Percentiles rank a stretch among this genome's conserved stretches.
Conservation (phyloP, 1,284 basidiomycete species). For the Malassezia japonica region DNA sequence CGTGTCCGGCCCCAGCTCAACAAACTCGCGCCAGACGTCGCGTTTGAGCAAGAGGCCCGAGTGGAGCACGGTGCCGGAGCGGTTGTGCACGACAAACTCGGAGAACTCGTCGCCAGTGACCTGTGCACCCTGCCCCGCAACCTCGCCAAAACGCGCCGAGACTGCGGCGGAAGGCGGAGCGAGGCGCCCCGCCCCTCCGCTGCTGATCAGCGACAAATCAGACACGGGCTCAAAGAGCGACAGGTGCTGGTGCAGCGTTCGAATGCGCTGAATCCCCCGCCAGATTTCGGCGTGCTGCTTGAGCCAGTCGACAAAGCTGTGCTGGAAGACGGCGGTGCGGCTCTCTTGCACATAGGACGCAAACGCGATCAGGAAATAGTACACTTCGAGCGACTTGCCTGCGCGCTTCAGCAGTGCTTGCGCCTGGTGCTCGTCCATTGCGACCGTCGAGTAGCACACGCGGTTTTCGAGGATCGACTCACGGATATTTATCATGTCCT, state of each 20-base stretch:
- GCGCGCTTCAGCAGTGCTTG: slow-evolving; percentile 33
- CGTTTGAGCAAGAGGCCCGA: slow-evolving; percentile 42
- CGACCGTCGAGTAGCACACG: slow-evolving; percentile 33
- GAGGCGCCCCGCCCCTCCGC: slow-evolving; percentile 24
- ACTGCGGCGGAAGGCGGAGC: slow-evolving; percentile 25
- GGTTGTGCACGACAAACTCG: slow-evolving; percentile 44
- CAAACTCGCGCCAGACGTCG: slow-evolving; percentile 45
- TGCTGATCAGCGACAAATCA: slow-evolving; percentile 34
- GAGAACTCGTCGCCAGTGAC: slow-evolving; percentile 46
- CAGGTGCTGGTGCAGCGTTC: slow-evolving; percentile 32
- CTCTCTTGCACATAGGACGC: slow-evolving; percentile 74
- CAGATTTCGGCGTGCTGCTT: slow-evolving; percentile 80
- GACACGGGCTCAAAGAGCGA: slow-evolving; percentile 47
- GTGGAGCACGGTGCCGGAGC: slow-evolving; percentile 44
- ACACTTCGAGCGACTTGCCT: slow-evolving; percentile 53
- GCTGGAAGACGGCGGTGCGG: slow-evolving; percentile 58
- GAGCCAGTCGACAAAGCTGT: slow-evolving; percentile 77
- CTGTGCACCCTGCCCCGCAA: slow-evolving; percentile 24
- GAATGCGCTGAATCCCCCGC: slow-evolving; percentile 52
- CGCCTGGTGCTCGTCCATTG: slow-evolving; percentile 25
- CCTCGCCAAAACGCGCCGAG: slow-evolving; percentile 24
- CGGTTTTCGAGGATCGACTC: slow-evolving; percentile 40
- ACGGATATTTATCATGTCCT: slow-evolving; percentile 42
- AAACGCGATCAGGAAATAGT: slow-evolving; percentile 89
- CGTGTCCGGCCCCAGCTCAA: slow-evolving; percentile 23